These are phyloP conservation scores for Cordyceps farinosa DNA, from an alignment of 2,329 filamentous ascomycete genomes.

Conservation along the genomic window DNA sequence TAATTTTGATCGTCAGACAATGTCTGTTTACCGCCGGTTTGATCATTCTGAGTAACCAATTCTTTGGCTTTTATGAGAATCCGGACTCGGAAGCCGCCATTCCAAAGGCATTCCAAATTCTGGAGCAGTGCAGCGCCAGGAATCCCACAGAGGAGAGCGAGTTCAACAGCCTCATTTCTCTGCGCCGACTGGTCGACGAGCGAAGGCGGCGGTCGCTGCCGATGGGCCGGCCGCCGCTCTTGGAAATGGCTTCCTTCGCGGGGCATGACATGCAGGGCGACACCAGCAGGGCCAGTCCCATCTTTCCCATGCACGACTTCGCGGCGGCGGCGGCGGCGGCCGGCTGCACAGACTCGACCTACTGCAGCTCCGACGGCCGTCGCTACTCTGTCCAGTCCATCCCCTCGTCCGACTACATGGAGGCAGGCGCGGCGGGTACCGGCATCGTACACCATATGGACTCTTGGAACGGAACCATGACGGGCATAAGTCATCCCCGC, in stretches of 20 bases:
- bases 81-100: slow-evolving; percentile 39
- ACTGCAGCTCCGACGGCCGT: background rate
- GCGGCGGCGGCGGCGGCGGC: background rate
- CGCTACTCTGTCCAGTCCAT: slow-evolving; percentile 10
- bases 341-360: background rate
- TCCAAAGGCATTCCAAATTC: slow-evolving; percentile 24
- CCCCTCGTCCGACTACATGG: background rate
- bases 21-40: slow-evolving; percentile 54
- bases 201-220: background rate
- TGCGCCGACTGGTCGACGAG: slow-evolving; percentile 1
- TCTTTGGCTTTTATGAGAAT: slow-evolving; percentile 47
- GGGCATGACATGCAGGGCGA: background rate
- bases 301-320: background rate
- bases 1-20: slow-evolving; percentile 33
- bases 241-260: background rate
- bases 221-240: background rate
- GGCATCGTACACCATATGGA: background rate
- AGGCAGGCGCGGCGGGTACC: background rate
- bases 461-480: background rate
- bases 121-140: background rate
- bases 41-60: slow-evolving; percentile 55
- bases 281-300: background rate
- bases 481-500: background rate
- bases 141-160: background rate
- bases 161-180: background rate